Evolutionary conservation across 805 yeast genomes (phyloP).

Genomic region (Ogataea populi-albae): DNA sequence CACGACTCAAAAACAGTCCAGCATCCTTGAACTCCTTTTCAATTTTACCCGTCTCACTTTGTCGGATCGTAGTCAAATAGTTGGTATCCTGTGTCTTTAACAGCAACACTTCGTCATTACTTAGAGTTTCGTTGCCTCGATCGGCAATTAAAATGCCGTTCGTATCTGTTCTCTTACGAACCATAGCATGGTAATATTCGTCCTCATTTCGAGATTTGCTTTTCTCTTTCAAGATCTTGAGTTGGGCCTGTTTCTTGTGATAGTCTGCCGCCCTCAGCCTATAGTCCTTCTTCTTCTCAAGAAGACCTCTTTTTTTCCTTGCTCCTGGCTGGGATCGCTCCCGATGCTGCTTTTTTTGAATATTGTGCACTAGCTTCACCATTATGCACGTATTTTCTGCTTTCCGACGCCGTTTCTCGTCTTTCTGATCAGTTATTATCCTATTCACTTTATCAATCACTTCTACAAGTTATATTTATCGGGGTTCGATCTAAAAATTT

Average conservation of each 20-base stretch:
- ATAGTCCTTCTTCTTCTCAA: constrained; percentile 92
- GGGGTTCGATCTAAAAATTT: too few relatives aligned
- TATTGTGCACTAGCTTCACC: constrained; percentile 82
- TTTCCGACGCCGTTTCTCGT: too few relatives aligned
- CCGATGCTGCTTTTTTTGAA: constrained; percentile 93
- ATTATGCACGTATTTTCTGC: too few relatives aligned
- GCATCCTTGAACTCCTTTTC: constrained; percentile 51
- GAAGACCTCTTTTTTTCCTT: constrained; percentile 73
- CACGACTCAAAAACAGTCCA: constrained; percentile 50
- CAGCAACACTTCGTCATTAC: constrained; percentile 74
- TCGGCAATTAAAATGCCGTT: constrained; percentile 67
- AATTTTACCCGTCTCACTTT: constrained; percentile 64
- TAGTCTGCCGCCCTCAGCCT: constrained; percentile 52
- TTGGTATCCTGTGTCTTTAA: constrained; percentile 89
- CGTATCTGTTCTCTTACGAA: constrained; percentile 60
- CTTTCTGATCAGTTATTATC: too few relatives aligned
- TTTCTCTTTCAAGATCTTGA: constrained; percentile 71
- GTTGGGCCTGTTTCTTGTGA: constrained; percentile 56
- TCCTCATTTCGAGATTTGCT: constrained; percentile 81
- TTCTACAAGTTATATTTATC: too few relatives aligned
- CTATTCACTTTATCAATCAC: too few relatives aligned
- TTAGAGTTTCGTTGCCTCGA: constrained; percentile 57
- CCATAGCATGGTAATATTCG: constrained; percentile 96
- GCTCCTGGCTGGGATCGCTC: constrained; percentile 86
- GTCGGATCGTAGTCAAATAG: constrained; percentile 74